Evolutionary conservation across 495 filamentous ascomycete species (phyloP), one percentile per base, ranked within the genome.

Genomic region (Xylaria nigripes): DNA sequence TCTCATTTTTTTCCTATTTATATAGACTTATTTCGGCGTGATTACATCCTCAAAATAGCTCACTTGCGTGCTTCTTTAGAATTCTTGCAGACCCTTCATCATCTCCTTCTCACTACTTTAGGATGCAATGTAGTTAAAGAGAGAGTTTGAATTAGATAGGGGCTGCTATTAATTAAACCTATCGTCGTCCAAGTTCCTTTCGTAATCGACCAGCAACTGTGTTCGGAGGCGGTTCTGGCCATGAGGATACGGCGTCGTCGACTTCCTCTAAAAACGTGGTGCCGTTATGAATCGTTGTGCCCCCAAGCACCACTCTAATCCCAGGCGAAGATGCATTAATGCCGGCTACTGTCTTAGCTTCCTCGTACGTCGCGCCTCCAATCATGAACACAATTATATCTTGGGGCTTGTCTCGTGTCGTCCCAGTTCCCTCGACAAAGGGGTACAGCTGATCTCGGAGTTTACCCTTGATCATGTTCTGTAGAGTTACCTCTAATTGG

Each of bases 351-450:
- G 87, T 86, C 75, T 94, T 95, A 2, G 94, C 91, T 69, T 98
- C 93, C 68, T 97, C 93, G 63, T 95, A 97, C 1, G 93, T 98
- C 3, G 83, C 82, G 6, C 93, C 93, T 19, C 94, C 93, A 46
- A 96, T 76, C 64, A 97, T 87, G 64, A 98, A 97, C 15, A 97
- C 80, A 34, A 98, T 79, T 41, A 97, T 86, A 68, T 98, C 94
- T 67, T 98, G 93, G 19, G 93, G 93, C 64, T 96, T 98, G 61
- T 97, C 93, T 36, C 84, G 78, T 8, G 89, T 95, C 10, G 85
- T 79, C 10, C 83, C 85, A 15, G 86, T 85, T 16, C 89, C 89
- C 52, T 97, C 93, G 0, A 96, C 77, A 67, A 96, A 97, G 0
- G 93, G 93, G 61, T 95, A 95, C 48, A 89, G 83, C 48, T 87